Base-by-base conservation (phyloP, 2,329 filamentous ascomycete species). In the Monilinia aucupariae region DNA sequence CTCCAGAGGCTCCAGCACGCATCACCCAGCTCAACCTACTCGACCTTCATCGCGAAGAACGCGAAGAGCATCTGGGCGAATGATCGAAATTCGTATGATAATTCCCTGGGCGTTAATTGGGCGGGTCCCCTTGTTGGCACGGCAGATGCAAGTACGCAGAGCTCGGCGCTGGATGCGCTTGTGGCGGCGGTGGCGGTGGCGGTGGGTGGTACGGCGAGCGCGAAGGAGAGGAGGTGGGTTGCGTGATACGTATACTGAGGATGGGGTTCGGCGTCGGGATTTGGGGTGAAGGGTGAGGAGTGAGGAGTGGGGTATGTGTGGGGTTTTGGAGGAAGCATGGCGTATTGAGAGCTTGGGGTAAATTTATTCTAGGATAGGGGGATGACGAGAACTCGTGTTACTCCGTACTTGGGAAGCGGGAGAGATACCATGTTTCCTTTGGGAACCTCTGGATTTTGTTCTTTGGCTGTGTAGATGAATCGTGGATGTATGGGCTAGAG, bases 11-110 rank as follows among this genome's bases (percentile, higher is more conserved):
- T 91, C 27, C 71, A 72, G 17, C 62, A 55, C 1, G 81, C 75
- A 2, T 79, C 79, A 1, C 81, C 82, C 0, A 75, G 82, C 34
- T 71, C 77, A 3, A 71, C 72, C 5, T 86, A 85, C 69, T 75
- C 75, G 9, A 71, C 75, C 1, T 85, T 86, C 55, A 83, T 91
- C 56, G 73, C 79, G 25, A 75, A 74, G n/a, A 90, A 89, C 65
- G 87, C 87, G 12, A 77, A 85, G 55, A 84, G 81, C 61, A 85
- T 91, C 63, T 91, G 87, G 88, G 71, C 71, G 8, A 81, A 83
- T 49, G 77, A 86, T 72, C 78, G 85, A 27, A 76, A 82, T 67
- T 68, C 71, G 2, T 43, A 22, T 6, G 37, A 53, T 32, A 78
- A 81, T 67, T 74, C 78, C 70, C 73, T 91, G 13, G 84, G 87